A percentile compares a stretch with the other conserved stretches of the same genome.
Conservation (phyloP, 495 filamentous ascomycete genomes). For the Penicillium bialowiezense region DNA sequence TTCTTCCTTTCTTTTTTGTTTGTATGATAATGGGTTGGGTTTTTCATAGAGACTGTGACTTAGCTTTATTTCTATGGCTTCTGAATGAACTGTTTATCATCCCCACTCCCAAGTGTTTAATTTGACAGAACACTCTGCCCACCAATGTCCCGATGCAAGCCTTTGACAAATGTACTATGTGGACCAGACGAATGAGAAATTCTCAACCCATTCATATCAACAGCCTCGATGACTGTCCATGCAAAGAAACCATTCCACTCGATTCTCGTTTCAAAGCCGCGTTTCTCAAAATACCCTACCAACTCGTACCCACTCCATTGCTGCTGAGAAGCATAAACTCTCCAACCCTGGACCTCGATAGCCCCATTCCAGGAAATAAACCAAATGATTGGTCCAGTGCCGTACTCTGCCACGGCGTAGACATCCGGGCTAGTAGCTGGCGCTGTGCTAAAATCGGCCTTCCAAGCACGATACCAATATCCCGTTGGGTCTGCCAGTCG, state of each 20-base stretch:
- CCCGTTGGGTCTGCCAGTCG: background rate
- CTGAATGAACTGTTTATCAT: too few relatives aligned
- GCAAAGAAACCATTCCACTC: background rate
- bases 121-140: background rate
- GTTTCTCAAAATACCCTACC: background rate
- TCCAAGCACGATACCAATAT: background rate
- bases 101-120: background rate
- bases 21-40: too few relatives aligned
- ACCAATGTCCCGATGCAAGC: too few relatives aligned
- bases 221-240: background rate
- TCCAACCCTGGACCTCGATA: background rate
- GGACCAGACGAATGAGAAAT: background rate
- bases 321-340: background rate
- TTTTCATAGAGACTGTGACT: too few relatives aligned
- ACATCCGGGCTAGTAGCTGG: background rate
- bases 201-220: background rate
- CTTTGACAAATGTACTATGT: background rate
- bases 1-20: background rate
- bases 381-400: background rate
- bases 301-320: background rate
- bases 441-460: background rate
- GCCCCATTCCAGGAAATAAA: constrained; percentile 3
- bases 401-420: background rate
- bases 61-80: background rate
- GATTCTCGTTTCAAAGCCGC: background rate